Evolutionary conservation across 2,329 filamentous ascomycete genomes (phyloP).

Genomic region (Exutisphaerella laricina): DNA sequence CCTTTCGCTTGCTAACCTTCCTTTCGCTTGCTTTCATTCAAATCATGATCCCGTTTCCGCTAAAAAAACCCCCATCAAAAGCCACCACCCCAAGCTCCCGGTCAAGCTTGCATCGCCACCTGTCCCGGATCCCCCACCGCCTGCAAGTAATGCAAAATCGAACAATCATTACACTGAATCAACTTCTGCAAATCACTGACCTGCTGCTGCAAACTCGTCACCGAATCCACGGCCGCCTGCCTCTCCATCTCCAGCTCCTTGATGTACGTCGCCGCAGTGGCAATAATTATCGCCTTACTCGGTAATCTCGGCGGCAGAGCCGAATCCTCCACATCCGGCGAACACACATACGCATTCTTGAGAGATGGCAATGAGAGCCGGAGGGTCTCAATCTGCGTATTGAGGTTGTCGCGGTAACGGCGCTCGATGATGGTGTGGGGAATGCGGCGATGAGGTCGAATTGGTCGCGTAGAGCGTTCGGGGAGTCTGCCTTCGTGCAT

Average conservation of each 20-base stretch:
- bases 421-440: constrained; percentile 44
- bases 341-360: constrained; percentile 35
- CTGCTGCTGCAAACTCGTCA: constrained; percentile 35
- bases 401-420: constrained; percentile 44
- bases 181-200: constrained; percentile 41
- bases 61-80: no score
- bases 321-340: constrained; percentile 41
- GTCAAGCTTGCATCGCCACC: constrained; percentile 1
- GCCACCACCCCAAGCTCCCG: no score
- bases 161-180: constrained; percentile 44
- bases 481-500: not conserved
- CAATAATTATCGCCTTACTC: constrained; percentile 44
- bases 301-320: constrained; percentile 38
- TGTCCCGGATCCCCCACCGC: constrained; percentile 13
- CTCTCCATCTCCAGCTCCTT: constrained; percentile 43
- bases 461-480: constrained; percentile 8
- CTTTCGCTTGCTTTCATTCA: not conserved
- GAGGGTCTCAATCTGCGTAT: constrained; percentile 42
- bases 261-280: constrained; percentile 43
- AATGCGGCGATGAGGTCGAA: constrained; percentile 20
- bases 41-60: not conserved
- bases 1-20: not conserved
- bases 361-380: constrained; percentile 37
- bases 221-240: constrained; percentile 36
- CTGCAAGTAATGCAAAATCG: constrained; percentile 23